Base-by-base conservation (phyloP, 1,139 yeast genomes). In the Protomyces inundatus region DNA sequence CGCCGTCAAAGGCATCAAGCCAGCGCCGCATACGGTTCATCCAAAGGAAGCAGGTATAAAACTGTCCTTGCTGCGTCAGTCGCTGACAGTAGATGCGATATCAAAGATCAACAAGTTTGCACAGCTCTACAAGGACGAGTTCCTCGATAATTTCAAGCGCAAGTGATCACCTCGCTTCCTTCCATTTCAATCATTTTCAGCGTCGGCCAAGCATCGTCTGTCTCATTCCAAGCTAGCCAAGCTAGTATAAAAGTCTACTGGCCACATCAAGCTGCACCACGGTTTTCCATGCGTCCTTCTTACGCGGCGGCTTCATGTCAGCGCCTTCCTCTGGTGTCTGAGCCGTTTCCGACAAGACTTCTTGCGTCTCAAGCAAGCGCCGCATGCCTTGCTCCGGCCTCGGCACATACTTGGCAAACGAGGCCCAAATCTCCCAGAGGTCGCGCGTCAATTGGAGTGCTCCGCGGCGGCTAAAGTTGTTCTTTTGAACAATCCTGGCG, bases 381-480 rank as follows among this genome's bases (percentile, higher is more conserved):
- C 56, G 55, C 62, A 58, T 58, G 34, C 62, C 62, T 9, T 37
- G 48, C 35, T 64, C 66, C 3, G 66, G 64, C 51, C 55, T 51
- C 48, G 56, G 55, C 23, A 64, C 59, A 34, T 37, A 61, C 12
- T 45, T 55, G 6, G 60, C 51, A 39, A 60, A 64, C 1, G 61
- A 42, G 33, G 51, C 36, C 64, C 64, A 59, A 33, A 62, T 34
- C 51, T 62, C 66, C 42, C 54, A 53, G 23, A 64, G 7, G 34
- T 64, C 66, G 14, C 66, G 52, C 37, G 54, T 55, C 54, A 64
- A 54, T 34, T 64, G 66, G 10, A 40, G 32, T 16, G 60, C 66
- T 3, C 66, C 66, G 33, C 61, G 54, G 14, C 46, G 34, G 35
- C 61, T 54, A 12, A 64, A 64, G 14, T 58, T 55, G 45, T 63